These are phyloP conservation scores for Plantago coronopus DNA, from an alignment of 305 asterid genomes.

Conservation along the genomic window DNA sequence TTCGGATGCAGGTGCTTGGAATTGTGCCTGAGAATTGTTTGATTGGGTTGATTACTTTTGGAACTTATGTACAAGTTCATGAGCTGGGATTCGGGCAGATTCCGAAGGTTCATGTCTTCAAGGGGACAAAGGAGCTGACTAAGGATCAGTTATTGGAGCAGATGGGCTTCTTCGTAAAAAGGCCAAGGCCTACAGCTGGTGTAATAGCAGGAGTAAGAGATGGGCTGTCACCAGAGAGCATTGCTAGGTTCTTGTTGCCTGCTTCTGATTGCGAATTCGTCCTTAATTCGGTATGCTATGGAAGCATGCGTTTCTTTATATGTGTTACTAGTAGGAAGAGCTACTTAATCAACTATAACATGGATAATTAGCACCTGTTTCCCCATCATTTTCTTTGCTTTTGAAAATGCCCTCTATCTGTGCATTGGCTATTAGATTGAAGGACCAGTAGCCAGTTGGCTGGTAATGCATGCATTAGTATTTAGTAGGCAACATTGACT, in stretches of 20 bases:
- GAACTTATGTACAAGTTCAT: slow-evolving; percentile 85
- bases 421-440: slow-evolving; percentile 11
- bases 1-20: slow-evolving; percentile 68
- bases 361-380: not conserved
- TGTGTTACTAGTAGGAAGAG: slow-evolving; percentile 9
- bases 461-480: no score
- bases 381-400: slow-evolving; percentile 1
- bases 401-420: slow-evolving; percentile 2
- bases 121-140: slow-evolving; percentile 86
- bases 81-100: slow-evolving; percentile 91
- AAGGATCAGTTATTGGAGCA: slow-evolving; percentile 91
- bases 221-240: slow-evolving; percentile 88
- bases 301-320: slow-evolving; percentile 20
- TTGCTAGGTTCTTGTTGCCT: slow-evolving; percentile 83
- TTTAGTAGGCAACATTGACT: no score
- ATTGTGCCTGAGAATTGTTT: slow-evolving; percentile 89
- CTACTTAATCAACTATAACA: not conserved
- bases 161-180: slow-evolving; percentile 87
- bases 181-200: slow-evolving; percentile 79
- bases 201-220: slow-evolving; percentile 92
- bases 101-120: slow-evolving; percentile 91
- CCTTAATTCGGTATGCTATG: slow-evolving; percentile 69
- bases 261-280: slow-evolving; percentile 98
- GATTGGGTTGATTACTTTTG: slow-evolving; percentile 88
- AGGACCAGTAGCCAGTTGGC: not conserved